These are phyloP conservation scores for Zygotorulaspora florentina DNA, from an alignment of 805 yeast species.

Conservation along the genomic window DNA sequence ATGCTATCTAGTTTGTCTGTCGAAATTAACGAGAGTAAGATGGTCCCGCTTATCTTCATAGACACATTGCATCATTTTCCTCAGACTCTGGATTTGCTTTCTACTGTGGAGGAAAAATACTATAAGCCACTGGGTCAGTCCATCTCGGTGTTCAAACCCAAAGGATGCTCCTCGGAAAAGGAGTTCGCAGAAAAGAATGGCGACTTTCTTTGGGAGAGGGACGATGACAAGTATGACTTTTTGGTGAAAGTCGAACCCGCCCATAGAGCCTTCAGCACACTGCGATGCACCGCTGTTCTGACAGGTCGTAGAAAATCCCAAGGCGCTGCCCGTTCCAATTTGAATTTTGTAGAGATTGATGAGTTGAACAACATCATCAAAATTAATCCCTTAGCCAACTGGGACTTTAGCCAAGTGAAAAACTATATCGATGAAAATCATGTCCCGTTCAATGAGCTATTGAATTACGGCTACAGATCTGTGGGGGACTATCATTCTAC, in stretches of 20 bases:
- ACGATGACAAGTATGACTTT: constrained; percentile 78
- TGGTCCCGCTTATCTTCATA: constrained; percentile 70
- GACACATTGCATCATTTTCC: constrained; percentile 93
- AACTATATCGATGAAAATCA: constrained; percentile 60
- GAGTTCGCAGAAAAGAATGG: constrained; percentile 73
- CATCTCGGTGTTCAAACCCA: constrained; percentile 66
- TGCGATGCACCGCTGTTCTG: constrained; percentile 75
- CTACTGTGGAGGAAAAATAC: constrained; percentile 53
- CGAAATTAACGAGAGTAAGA: constrained; percentile 14
- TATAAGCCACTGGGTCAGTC: constrained; percentile 29
- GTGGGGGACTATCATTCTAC: constrained; percentile 97
- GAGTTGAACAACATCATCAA: constrained; percentile 65
- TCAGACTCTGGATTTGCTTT: constrained; percentile 79
- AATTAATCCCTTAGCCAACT: constrained; percentile 81
- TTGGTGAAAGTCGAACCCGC: constrained; percentile 91
- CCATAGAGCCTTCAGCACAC: constrained; percentile 71
- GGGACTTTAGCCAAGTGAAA: constrained; percentile 74
- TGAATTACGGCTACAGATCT: constrained; percentile 84
- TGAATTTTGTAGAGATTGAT: constrained; percentile 77
- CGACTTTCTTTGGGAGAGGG: constrained; percentile 73
- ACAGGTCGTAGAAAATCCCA: constrained; percentile 90
- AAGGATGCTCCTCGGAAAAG: constrained; percentile 46
- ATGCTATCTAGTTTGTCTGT: constrained; percentile 55
- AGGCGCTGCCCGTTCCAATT: constrained; percentile 72
- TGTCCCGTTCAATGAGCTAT: constrained; percentile 81